Base-by-base conservation (phyloP, 208 protist genomes). In the Trypanosoma cruzi region DNA sequence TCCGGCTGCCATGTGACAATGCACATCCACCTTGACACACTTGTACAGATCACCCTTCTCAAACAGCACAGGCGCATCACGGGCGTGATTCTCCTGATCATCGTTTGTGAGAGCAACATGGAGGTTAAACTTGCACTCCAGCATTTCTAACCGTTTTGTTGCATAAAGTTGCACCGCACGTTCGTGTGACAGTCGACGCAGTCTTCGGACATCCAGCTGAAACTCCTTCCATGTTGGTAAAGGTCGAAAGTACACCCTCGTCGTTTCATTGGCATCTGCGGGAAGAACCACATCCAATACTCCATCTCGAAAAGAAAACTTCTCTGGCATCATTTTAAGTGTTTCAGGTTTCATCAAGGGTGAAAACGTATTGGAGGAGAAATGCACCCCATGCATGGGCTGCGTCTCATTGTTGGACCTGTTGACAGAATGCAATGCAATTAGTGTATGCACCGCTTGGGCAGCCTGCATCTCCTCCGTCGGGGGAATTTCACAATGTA, bases 1-100 rank as follows among this genome's bases (percentile, higher is more conserved):
- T 32, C 85, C 85, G 29, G 77, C 75, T 0, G 87, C 85, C 82
- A 93, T 89, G 77, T 93, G 87, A 53, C 84, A 90, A 77, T 96
- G 87, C 56, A 92, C 85, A 70, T 96, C 90, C 6, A 96, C 90
- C 75, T 93, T 96, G 37, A 90, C 73, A 67, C 81, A 89, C 66
- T 89, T 88, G 73, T 93, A 90, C 16, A 88, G 61, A 68, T 93
- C 90, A 32, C 83, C 85, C 42, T 80, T 75, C 52, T 71, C 72
- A 62, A 55, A 18, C 54, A 58, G 10, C 22, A 48, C 1, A 3
- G 22, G 29, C 16, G 29, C 37, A 3, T 13, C 22, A 4, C 26
- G 36, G 13, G 8, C 57, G 26, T 77, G 83, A 48, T 40, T 61
- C 48, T 87, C 85, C 59, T 91, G 73, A 64, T 93, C 85, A 62